Base-by-base conservation (phyloP, 129 eudicot genomes). In the Saussurea involucrata region DNA sequence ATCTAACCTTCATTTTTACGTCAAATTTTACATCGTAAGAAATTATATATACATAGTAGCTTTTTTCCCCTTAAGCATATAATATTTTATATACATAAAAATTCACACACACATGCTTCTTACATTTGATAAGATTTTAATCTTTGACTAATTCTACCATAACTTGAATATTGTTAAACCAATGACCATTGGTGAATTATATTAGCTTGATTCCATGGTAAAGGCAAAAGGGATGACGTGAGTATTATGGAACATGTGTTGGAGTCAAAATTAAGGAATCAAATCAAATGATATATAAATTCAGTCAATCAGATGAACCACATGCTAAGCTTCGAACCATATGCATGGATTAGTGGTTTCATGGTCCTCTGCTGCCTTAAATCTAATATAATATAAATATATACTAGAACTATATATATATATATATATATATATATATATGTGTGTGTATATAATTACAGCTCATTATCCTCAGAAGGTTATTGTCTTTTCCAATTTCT, bases 221-320 rank as follows among this genome's bases (percentile, higher is more conserved):
- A 67, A 33, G 66, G 74, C 53, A 77, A 77, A 49, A 53, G 37
- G 33, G 53, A 58, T 0, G 12, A n/a, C 36, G 12, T n/a, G 46
- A 28, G 73, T 11, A 55, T 71, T 60, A 70, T 75, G 25, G 60
- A 75, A 81, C 85, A 66, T 76, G 78, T 76, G 69, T 64, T 73
- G 33, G 84, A 80, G 84, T 69, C 68, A 79, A 75, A 79, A 71
- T 75, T 64, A 70, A 64, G 84, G 83, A 83, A 78, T 78, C 83
- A 83, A 78, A 73, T 61, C 85, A 84, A 74, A 75, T 9, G 69
- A 65, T n/a, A 24, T 53, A 53, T 53, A 25, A 78, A 40, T 28
- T 58, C 74, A 69, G 84, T 80, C 84, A 80, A 80, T 64, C 85
- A 76, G 78, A 76, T 65, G 69, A 80, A 80, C 73, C 77, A 70